These are phyloP conservation scores for Alliaria petiolata DNA, from an alignment of 345 rosid genomes.

Conservation along the genomic window DNA sequence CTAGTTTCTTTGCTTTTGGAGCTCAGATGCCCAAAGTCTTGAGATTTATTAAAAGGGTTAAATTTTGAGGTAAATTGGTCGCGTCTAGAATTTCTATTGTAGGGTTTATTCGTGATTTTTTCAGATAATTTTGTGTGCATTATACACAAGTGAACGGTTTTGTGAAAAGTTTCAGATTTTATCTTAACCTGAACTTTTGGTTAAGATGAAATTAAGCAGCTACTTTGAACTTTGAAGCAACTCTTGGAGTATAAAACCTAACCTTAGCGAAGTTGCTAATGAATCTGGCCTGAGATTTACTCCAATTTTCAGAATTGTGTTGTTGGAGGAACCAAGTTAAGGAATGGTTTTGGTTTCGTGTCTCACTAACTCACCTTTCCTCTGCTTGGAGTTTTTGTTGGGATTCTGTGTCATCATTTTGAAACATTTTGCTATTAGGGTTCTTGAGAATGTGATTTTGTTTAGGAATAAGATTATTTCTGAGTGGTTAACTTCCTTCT, in stretches of 20 bases:
- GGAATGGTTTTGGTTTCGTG: conserved; percentile 3
- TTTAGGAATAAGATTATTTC: neutral
- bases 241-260: neutral
- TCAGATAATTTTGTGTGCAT: neutral
- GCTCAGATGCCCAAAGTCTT: neutral
- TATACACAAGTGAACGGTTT: neutral
- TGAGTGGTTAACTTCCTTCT: neutral
- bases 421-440: too few relatives aligned
- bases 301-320: neutral
- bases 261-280: neutral
- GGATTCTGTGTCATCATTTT: too few relatives aligned
- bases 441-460: neutral
- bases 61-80: neutral
- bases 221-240: neutral
- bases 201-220: neutral
- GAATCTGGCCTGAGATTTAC: neutral
- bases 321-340: neutral
- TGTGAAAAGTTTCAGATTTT: conserved; percentile 4
- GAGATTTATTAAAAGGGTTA: neutral
- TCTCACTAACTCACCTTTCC: neutral
- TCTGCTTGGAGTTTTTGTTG: neutral
- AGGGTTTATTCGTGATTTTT: neutral
- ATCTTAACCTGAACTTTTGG: neutral
- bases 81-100: neutral
- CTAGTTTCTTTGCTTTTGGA: neutral